These are phyloP conservation scores for Aspergillus viridinutans DNA, from an alignment of 2,329 filamentous ascomycete genomes.

Conservation along the genomic window DNA sequence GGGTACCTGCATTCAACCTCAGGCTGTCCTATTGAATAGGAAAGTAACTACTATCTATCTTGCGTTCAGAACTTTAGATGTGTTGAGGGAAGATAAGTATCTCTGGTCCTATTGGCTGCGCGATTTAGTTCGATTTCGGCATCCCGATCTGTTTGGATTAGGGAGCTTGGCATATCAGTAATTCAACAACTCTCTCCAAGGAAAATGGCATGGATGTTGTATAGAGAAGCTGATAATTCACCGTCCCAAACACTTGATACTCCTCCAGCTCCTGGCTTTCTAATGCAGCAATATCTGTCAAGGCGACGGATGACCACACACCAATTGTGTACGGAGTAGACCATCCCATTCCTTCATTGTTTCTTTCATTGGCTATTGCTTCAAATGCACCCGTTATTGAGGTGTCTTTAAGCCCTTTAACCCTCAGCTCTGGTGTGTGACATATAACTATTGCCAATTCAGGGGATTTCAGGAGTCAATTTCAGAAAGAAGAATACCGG, in stretches of 20 bases:
- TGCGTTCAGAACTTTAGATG: background rate
- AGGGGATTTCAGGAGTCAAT: background rate
- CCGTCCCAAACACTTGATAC: background rate
- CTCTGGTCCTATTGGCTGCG: constrained; percentile 17
- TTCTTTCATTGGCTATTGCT: background rate
- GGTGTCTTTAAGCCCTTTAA: background rate
- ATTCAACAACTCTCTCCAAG: background rate
- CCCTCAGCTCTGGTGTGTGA: background rate
- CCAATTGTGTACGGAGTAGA: background rate
- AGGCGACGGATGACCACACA: background rate
- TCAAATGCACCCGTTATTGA: background rate
- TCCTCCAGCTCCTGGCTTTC: background rate
- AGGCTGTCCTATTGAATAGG: background rate
- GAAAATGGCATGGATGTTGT: background rate
- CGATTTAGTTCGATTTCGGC: constrained; percentile 9
- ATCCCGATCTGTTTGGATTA: constrained; percentile 15
- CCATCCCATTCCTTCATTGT: background rate
- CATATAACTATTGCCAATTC: background rate
- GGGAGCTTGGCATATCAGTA: constrained; percentile 9
- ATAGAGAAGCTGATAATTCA: background rate
- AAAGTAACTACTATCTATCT: background rate
- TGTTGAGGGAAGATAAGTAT: constrained; percentile 24
- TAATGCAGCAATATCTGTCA: background rate
- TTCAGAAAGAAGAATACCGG: background rate
- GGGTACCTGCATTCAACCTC: background rate